These are phyloP conservation scores for Pseudisothecium myosuroides DNA, from an alignment of 225 moss, liverwort and hornwort species.

Conservation along the genomic window DNA sequence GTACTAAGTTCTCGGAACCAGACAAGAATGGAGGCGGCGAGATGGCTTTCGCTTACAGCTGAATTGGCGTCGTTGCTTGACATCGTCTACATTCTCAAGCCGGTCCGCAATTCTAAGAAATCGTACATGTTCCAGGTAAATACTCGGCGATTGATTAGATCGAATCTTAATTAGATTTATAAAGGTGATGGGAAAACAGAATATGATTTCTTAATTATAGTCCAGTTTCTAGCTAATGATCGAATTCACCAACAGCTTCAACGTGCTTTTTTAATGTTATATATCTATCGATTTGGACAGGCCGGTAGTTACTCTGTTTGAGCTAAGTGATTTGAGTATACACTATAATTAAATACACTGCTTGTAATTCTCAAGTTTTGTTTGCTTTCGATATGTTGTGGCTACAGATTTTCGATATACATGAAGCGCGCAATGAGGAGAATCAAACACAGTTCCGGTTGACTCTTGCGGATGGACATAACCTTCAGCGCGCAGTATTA, in stretches of 20 bases:
- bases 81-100: neutral
- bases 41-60: neutral
- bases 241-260: neutral
- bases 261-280: neutral
- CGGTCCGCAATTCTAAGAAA: neutral
- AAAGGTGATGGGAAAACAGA: neutral
- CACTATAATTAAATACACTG: too few species aligned
- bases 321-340: neutral
- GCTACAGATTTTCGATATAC: neutral
- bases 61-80: neutral
- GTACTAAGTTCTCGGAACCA: neutral
- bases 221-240: neutral
- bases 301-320: neutral
- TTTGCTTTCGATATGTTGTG: neutral
- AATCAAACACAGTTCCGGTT: neutral
- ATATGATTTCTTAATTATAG: too few species aligned
- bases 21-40: neutral
- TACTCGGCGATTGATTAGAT: neutral
- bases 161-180: neutral
- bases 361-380: neutral
- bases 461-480: neutral
- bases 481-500: neutral
- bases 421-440: neutral
- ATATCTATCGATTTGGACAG: neutral
- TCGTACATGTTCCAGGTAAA: neutral